These are phyloP conservation scores for Boletus smithii DNA, from an alignment of 1,284 basidiomycete species.

Conservation along the genomic window DNA sequence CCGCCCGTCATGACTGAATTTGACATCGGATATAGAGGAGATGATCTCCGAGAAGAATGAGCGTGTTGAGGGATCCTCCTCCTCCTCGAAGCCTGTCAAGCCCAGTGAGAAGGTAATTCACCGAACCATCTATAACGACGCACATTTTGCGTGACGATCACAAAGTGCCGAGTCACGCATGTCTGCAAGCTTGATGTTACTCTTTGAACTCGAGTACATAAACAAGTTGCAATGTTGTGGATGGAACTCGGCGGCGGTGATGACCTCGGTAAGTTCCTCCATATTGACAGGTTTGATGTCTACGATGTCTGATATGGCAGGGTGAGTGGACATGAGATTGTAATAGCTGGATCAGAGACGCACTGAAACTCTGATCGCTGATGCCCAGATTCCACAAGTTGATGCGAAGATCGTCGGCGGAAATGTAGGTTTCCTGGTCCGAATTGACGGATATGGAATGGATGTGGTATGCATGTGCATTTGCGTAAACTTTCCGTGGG, in stretches of 20 bases:
- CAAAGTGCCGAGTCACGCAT: constrained; percentile 99
- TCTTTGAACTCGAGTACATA: constrained; percentile 99
- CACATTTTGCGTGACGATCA: constrained; percentile 95
- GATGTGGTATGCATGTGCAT: constrained; percentile 99
- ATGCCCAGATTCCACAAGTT: constrained; percentile 99
- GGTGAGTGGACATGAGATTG: constrained; percentile 13
- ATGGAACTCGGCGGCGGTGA: constrained; percentile 99
- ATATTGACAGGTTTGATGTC: constrained; percentile 99
- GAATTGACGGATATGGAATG: constrained; percentile 99
- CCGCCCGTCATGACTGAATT: constrained; percentile 96
- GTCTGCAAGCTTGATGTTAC: constrained; percentile 99
- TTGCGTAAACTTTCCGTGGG: constrained; percentile 97
- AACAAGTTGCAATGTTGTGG: constrained; percentile 97
- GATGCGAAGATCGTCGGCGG: constrained; percentile 94
- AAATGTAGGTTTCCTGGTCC: constrained; percentile 99
- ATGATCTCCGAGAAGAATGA: constrained; percentile 99
- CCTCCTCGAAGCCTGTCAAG: constrained; percentile 88
- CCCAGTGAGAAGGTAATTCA: constrained; percentile 15
- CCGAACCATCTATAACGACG: constrained; percentile 31
- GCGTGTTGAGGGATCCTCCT: constrained; percentile 94
- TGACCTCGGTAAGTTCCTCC: constrained; percentile 99
- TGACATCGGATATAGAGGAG: constrained; percentile 99
- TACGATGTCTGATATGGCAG: constrained; percentile 78
- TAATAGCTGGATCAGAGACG: constrained; percentile 35
- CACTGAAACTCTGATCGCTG: constrained; percentile 98